Evolutionary conservation across 768 basidiomycete species (phyloP), one percentile per base, ranked within the genome.

Genomic region (Kwoniella pini): DNA sequence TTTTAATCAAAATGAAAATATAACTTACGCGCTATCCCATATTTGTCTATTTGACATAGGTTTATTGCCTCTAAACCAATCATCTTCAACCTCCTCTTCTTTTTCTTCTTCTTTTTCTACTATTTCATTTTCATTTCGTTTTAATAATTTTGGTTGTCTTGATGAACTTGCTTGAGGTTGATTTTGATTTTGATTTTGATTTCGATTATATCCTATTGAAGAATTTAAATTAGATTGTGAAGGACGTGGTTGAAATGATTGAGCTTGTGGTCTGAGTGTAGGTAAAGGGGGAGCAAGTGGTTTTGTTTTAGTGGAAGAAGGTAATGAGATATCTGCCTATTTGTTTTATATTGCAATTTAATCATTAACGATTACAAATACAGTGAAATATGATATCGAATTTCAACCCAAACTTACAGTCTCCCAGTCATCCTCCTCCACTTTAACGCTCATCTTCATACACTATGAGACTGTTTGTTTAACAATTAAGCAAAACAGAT

Each of bases 361-460:
- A 46, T 24, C 19, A 31, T 15, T 27, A 13, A 12, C 26, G 45
- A 10, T 57, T 44, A n/a, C 11, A 31, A 12, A 42, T 36, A 11
- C 33, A 5, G 9, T 17, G 33, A n/a, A 9, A 31, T 6, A 21
- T 22, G 42, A n/a, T 26, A 27, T 22, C 27, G 33, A 13, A 19
- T 24, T 43, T 46, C n/a, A n/a, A 13, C 12, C 28, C 0, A 48
- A 9, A 63, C 68, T 46, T 49, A 65, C 68, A n/a, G 62, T 70
- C 52, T 70, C 68, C 68, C 68, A 70, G 36, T 70, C 68, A 48
- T 70, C 68, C 24, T 68, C 67, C 3, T 54, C 60, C 11, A 36
- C 36, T 30, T 46, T 36, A 12, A 53, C 26, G 19, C 53, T n/a
- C 33, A 30, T 28, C 12, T 31, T 31, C 15, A 11, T 0, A n/a